Evolutionary conservation across 2,329 filamentous ascomycete genomes (phyloP).

Genomic region (Paraphaeosphaeria minitans): DNA sequence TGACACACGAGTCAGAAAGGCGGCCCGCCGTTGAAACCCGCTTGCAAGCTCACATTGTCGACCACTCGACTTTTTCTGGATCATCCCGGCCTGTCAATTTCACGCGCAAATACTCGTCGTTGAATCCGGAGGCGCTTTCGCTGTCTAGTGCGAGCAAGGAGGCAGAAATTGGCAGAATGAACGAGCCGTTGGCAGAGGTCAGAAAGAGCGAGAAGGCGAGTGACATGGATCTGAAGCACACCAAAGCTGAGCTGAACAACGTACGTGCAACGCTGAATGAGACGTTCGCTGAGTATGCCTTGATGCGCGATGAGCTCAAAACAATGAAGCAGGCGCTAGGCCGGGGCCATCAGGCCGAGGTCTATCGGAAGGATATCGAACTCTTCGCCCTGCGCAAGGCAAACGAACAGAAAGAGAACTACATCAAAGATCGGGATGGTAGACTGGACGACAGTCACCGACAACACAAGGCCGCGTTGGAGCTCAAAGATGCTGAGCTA

Average conservation of each 20-base stretch:
- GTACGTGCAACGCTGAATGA: constrained; percentile 36
- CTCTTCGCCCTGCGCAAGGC: constrained; percentile 44
- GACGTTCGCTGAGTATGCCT: constrained; percentile 36
- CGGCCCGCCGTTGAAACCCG: constrained; percentile 34
- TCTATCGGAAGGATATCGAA: constrained; percentile 46
- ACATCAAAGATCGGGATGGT: constrained; percentile 36
- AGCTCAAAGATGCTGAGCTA: constrained; percentile 39
- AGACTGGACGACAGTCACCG: constrained; percentile 32
- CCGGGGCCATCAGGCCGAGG: constrained; percentile 38
- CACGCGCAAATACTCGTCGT: background rate
- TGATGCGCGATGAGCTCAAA: constrained; percentile 38
- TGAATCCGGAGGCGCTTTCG: constrained; percentile 10
- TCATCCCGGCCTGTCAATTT: background rate
- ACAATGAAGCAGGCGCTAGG: constrained; percentile 36
- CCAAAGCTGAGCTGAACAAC: constrained; percentile 34
- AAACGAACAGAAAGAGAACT: constrained; percentile 42
- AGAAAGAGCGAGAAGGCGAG: constrained; percentile 35
- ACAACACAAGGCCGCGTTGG: constrained; percentile 34
- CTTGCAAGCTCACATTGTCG: constrained; percentile 23
- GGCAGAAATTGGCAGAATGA: constrained; percentile 37
- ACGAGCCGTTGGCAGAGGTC: constrained; percentile 29
- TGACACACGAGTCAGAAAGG: constrained; percentile 24
- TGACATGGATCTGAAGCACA: constrained; percentile 31
- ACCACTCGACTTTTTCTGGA: constrained; percentile 22
- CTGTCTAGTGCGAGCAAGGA: constrained; percentile 26